Percentiles rank a stretch among this genome's conserved stretches.
phyloP scores from a whole-genome alignment of 1,284 basidiomycete species.

The Earliella scabrosa region DNA sequence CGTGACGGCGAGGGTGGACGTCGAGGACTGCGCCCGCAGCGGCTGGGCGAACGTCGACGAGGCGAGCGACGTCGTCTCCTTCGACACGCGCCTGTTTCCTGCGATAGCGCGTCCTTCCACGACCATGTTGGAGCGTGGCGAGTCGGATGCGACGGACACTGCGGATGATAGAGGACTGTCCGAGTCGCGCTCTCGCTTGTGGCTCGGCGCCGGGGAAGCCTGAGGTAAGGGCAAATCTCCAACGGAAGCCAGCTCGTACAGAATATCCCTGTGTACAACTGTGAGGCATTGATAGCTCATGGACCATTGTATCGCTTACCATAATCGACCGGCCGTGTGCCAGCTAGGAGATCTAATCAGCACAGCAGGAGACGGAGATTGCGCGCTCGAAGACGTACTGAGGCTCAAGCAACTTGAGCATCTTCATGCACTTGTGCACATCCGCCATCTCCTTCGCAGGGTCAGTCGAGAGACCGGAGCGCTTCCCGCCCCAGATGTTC shows the following conservation, averaged over 20 bases:
- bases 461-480: constrained; percentile 57
- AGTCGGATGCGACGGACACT: constrained; percentile 3
- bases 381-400: constrained; percentile 40
- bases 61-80: constrained; percentile 18
- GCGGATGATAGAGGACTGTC: constrained; percentile 42
- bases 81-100: constrained; percentile 37
- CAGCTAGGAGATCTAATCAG: constrained; percentile 38
- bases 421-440: constrained; percentile 72
- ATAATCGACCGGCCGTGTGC: constrained; percentile 51
- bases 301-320: constrained; percentile 32
- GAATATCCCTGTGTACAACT: constrained; percentile 54
- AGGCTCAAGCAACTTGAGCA: constrained; percentile 56
- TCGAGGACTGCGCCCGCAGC: constrained; percentile 29
- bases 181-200: constrained; percentile 66
- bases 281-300: neutral
- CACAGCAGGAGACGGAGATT: neutral
- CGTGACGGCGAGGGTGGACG: constrained; percentile 43
- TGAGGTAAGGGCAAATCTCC: constrained; percentile 68
- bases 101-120: constrained; percentile 33
- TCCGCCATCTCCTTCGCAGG: constrained; percentile 69
- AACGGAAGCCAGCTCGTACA: constrained; percentile 69
- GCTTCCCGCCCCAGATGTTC: constrained; percentile 75
- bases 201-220: constrained; percentile 45
- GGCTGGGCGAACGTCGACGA: constrained; percentile 21
- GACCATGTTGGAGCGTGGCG: neutral